phyloP scores from a whole-genome alignment of 768 basidiomycete species.

The Mycena floridula region DNA sequence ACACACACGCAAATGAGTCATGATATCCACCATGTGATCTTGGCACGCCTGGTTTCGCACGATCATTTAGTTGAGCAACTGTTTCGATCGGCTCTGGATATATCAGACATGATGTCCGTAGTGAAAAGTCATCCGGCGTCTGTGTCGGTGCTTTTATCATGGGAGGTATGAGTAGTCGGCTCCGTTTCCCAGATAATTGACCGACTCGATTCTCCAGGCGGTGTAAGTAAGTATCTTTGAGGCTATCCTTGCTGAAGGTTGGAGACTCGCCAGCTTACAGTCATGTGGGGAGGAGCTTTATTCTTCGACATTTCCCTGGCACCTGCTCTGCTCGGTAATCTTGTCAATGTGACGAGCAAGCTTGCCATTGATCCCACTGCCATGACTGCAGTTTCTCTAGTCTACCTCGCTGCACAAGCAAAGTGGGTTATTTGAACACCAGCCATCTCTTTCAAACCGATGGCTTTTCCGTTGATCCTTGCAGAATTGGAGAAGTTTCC shows the following conservation, averaged over 20 bases:
- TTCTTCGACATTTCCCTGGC: conserved; percentile 10
- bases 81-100: conserved; percentile 7
- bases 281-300: conserved; percentile 11
- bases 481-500: conserved; percentile 4
- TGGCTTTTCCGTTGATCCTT: conserved; percentile 9
- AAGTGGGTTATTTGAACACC: conserved; percentile 12
- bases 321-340: conserved; percentile 9
- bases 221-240: conserved; percentile 13
- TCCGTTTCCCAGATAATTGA: too few relatives aligned
- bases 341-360: conserved; percentile 9
- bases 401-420: conserved; percentile 7
- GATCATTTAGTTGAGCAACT: too few relatives aligned
- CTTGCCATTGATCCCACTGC: conserved; percentile 9
- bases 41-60: too few relatives aligned
- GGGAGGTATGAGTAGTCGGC: too few relatives aligned
- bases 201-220: conserved; percentile 6
- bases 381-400: conserved; percentile 8
- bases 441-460: conserved; percentile 9
- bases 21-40: too few relatives aligned
- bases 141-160: conserved; percentile 10
- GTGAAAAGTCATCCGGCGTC: conserved; percentile 5
- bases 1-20: too few relatives aligned
- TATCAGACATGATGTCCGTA: conserved; percentile 7
- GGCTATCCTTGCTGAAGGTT: conserved; percentile 13
- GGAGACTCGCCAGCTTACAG: conserved; percentile 9